Base-by-base conservation (phyloP, 805 yeast genomes). In the Ogataea pilisensis region DNA sequence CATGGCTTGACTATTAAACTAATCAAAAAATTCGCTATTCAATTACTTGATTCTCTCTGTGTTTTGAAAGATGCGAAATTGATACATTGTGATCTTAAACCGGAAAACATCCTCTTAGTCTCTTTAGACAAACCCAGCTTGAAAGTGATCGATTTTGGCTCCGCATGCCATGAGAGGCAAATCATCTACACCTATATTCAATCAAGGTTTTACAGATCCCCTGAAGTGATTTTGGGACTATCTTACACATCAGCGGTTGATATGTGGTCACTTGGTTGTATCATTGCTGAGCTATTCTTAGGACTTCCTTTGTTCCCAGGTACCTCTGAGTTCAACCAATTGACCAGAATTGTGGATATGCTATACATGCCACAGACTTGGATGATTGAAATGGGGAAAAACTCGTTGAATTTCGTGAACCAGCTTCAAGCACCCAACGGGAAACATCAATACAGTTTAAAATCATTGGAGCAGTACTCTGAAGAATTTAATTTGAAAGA, bases 301-400 rank as follows among this genome's bases (percentile, higher is more conserved):
- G 99, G 99, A 1, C 70, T 91, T 41, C 99, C 99, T 1, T 71
- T 91, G 50, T 88, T 91, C 54, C 97, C 99, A 0, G 99, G 99
- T 3, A 75, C 89, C 3, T 85, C 96, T 0, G 99, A 93, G 62
- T 93, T 82, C 62, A 89, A 91, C 58, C 97, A 91, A 63, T 66
- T 95, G 33, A 72, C 78, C 46, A 80, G 96, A 50, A 89, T 93
- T 29, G 78, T 83, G 3, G 82, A 83, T 32, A 84, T 89, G 69
- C 62, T 91, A 44, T 96, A 95, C 0, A 62, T 69, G 47, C 99
- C 99, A 19, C 97, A 96, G 9, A 68, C 82, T 19, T 95, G 96
- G 87, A 93, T 93, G 99, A 72, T 91, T 49, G 97, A 91, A 48
- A 88, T 86, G 80, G 99, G 98, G 21, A 83, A 87, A 50, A 88